Evolutionary conservation across 2,329 filamentous ascomycete genomes (phyloP), one percentile per base, ranked within the genome.

Genomic region (Aureobasidium vineae): DNA sequence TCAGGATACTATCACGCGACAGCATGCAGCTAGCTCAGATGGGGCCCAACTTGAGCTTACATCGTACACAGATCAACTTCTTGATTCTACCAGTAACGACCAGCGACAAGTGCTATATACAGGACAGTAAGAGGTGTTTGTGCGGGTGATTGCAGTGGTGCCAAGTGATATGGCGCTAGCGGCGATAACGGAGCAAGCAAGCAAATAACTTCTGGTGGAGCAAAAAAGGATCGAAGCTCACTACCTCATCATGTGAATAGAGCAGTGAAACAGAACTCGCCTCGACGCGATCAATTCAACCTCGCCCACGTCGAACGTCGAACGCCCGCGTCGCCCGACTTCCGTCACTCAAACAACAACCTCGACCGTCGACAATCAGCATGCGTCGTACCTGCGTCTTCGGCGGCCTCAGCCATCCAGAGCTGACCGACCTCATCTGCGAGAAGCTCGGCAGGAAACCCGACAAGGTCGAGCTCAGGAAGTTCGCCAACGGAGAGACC

Each of bases 401-500:
- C 76, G 84, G 84, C 64, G 87, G 87, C 70, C 85, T 83, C 65
- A 88, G 86, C 68, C 87, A 90, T 76, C 87, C 86, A 47, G 77
- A 78, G 68, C 83, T 90, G 61, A 83, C 86, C 72, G 85, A 89
- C 70, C 82, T 83, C 65, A 88, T 90, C 73, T 89, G 87, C 75
- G 85, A 88, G 73, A 81, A 87, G 57, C 79, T 90, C 70, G 87
- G 87, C 52, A 84, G 84, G 70, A 80, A 83, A 67, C 84, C 83
- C 31, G 83, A 85, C 60, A 82, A 84, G 69, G 87, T 85, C 70
- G 83, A 86, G 68, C 79, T 89, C 70, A 82, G 84, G 70, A 88
- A 89, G 75, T 89, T 89, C 76, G 84, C 84, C 77, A 89, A 89
- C 78, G 87, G 87, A 69, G 87, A 90, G 80, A 90, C 87, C 54